Evolutionary conservation across 495 filamentous ascomycete genomes (phyloP), one percentile per base, ranked within the genome.

Genomic region (Penicillium atrosanguineum): DNA sequence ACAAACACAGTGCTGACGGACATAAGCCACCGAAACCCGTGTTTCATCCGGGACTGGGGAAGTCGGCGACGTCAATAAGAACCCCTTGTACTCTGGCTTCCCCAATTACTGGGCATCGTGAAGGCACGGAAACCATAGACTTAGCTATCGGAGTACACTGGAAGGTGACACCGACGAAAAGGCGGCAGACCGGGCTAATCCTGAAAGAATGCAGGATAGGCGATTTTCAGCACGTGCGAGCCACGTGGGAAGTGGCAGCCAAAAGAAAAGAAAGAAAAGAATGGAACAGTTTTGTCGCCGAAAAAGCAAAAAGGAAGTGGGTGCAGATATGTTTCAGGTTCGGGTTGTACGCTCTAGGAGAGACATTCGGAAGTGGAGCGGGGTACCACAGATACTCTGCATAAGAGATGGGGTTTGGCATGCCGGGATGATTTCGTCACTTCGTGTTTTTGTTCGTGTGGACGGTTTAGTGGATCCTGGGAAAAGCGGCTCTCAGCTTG

Each of bases 1-100:
- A 64, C 58, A 53, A 64, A 64, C 58, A 64, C 52, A 64, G 58
- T 64, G 58, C 61, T 64, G 54, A 64, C 54, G 28, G 49, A 26
- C 42, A 31, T 46, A 16, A 56, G 52, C 60, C 56, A 53, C 52
- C 52, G 38, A 41, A 23, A 21, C 23, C n/a, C 18, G 25, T 6
- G 31, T 19, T 43, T 34, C 53, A 50, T 45, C 34, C 19, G 39
- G 18, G 31, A 39, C 18, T 4, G 23, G n/a, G 26, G 16, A 16
- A 8, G 23, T 14, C n/a, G 38, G n/a, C 38, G 16, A 40, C 16
- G 38, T 40, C 16, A 19, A 40, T 1, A 40, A 40, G n/a, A 14
- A 40, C 1, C 4, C 38, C 38, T 19, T 40, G 38, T 7, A 19
- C 7, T 18, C 38, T 19, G 38, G 4, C 16, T 20, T 19, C 6